These are phyloP conservation scores for Verticillium klebahnii DNA, from an alignment of 2,329 filamentous ascomycete species.

Conservation along the genomic window DNA sequence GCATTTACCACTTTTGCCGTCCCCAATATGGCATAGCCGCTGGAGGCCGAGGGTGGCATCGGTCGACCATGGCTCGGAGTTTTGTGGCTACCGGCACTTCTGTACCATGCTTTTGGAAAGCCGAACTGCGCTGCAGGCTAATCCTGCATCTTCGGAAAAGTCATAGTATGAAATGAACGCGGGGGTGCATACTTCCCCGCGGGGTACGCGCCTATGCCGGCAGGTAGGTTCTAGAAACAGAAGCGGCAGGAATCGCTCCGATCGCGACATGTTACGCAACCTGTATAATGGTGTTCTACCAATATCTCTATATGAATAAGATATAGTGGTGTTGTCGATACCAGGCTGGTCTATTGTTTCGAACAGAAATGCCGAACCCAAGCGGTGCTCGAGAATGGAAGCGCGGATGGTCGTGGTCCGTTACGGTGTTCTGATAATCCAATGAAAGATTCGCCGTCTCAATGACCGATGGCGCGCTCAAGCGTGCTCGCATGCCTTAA, in stretches of 20 bases:
- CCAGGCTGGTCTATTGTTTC: background rate
- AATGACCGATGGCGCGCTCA: background rate
- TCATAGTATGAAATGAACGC: background rate
- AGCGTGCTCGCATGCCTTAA: background rate
- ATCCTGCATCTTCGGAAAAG: background rate
- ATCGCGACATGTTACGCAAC: background rate
- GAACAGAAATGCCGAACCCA: background rate
- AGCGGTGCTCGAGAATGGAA: background rate
- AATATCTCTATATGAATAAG: background rate
- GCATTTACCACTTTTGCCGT: no score
- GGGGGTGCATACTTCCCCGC: background rate
- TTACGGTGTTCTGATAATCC: background rate
- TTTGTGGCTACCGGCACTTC: background rate
- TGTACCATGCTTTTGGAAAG: background rate
- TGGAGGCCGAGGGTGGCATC: no score
- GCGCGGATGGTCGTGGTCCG: background rate
- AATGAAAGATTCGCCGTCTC: background rate
- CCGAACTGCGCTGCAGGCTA: background rate
- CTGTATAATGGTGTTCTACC: background rate
- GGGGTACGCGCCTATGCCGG: background rate
- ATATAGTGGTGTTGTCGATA: background rate
- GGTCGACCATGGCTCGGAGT: background rate
- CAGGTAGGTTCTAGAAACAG: background rate
- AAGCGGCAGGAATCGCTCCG: background rate
- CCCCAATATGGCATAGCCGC: no score